phyloP scores from a whole-genome alignment of 805 yeast genomes.

The Nakazawaea siamensis region DNA sequence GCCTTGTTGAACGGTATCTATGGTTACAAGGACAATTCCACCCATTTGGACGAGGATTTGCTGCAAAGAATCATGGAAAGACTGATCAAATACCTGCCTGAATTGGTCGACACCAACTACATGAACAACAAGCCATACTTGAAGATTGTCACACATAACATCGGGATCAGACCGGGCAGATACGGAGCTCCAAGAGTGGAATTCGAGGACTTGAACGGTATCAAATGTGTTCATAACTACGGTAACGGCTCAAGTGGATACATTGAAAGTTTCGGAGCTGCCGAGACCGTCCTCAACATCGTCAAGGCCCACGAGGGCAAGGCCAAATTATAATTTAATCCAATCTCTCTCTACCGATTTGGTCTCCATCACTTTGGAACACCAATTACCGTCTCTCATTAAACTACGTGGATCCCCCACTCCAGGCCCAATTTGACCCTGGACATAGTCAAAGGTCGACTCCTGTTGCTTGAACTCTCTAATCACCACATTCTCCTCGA shows the following conservation, averaged over 20 bases:
- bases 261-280: conserved; percentile 60
- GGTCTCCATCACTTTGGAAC: conserved; percentile 33
- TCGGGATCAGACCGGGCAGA: conserved; percentile 65
- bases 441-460: conserved; percentile 39
- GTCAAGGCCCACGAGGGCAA: background rate
- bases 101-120: conserved; percentile 21
- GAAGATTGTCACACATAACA: conserved; percentile 43
- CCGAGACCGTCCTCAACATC: conserved; percentile 25
- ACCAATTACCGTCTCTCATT: conserved; percentile 84
- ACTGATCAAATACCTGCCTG: conserved; percentile 33
- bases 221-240: conserved; percentile 44
- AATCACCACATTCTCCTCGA: conserved; percentile 51
- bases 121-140: conserved; percentile 28
- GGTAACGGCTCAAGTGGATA: conserved; percentile 70
- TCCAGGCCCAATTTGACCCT: conserved; percentile 31
- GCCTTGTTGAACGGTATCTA: conserved; percentile 53
- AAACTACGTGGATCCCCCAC: conserved; percentile 61
- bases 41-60: conserved; percentile 31
- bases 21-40: conserved; percentile 14
- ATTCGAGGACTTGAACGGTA: conserved; percentile 16
- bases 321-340: conserved; percentile 5
- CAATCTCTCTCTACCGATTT: conserved; percentile 5
- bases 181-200: conserved; percentile 51
- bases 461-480: conserved; percentile 75
- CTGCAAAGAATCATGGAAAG: conserved; percentile 38